Evolutionary conservation across 2,329 filamentous ascomycete species (phyloP), one percentile per base, ranked within the genome.

Genomic region (Cyphellophora europaea): DNA sequence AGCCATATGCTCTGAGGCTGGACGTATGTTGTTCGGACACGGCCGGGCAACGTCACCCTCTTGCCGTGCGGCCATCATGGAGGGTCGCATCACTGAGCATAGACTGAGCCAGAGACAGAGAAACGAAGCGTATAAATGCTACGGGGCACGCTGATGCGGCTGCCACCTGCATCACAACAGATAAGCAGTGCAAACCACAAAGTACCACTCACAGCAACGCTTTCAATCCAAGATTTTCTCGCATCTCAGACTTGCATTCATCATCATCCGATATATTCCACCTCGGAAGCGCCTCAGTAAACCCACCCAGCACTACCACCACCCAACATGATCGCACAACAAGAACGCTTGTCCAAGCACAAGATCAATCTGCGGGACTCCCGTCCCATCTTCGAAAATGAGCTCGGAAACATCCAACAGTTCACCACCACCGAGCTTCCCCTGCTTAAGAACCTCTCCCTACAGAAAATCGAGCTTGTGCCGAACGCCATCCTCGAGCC

Each of bases 381-480:
- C 28, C 11, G n/a, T 10, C 14, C 28, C 14, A 13, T 30, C 28
- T 30, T 12, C 14, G 6, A 8, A 6, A 30, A 16, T 13, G n/a
- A 8, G 8, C 6, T 8, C 10, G 28, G 28, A 6, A 8, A 6
- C 6, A 30, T 30, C 28, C 28, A 16, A 16, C 8, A 30, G 28
- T n/a, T 30, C n/a, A 30, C 28, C 28, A 12, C 28, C 28, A 12
- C 6, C 11, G 28, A 30, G 28, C 28, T 30, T 13, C 28, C 14
- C 28, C 6, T 12, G 28, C 11, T 12, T 13, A 30, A 16, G n/a
- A 30, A 30, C 28, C 28, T 30, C 28, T 30, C 28, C n/a, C 28
- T 30, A 6, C 28, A 30, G 13, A n/a, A 16, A 10, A n/a, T 30
- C n/a, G 14, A n/a, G 11, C 28, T 30, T 10, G 13, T 6, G 8